Evolutionary conservation across 495 filamentous ascomycete genomes (phyloP), one percentile per base, ranked within the genome.

Genomic region (Neurospora terricola): DNA sequence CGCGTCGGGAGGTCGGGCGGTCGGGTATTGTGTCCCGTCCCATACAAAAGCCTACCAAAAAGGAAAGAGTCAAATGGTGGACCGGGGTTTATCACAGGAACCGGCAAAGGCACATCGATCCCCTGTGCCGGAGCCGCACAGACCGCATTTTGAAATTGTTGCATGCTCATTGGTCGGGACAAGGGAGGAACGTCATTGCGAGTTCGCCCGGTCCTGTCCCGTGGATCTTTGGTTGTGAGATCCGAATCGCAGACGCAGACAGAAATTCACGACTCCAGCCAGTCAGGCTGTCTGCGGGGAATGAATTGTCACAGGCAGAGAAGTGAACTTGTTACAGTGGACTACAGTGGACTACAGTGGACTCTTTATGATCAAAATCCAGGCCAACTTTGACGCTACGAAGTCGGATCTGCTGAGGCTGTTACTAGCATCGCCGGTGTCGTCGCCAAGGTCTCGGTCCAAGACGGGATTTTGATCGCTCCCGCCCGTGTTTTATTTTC

Each of bases 111-210:
- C 9, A 23, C 43, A 23, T 12, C 10, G 12, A 12, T 23, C 10
- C 21, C 21, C 21, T 69, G 21, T 70, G 66, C 75, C 75, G 71
- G 73, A 71, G 9, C 27, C 40, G 74, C 75, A 76, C 77, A 70
- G 72, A 48, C 73, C 71, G 21, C 43, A 48, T 69, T 73, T 75
- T 78, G 76, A 78, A 80, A 79, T 80, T 74, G 70, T 70, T 75
- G 70, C 69, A 43, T 39, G 37, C 72, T 70, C 21, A 80, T 78
- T 80, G 79, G 79, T 37, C 45, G 45, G 45, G 16, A 48, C 9
- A 9, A 23, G 18, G 71, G 71, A 70, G 69, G 71, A 76, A 80
- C 79, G 79, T 80, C 77, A 80, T 79, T 72, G 73, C 71, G 40
- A 62, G 12, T 34, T 62, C 54, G 27, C 54, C 54, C 23, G 54